Evolutionary conservation across 1,284 basidiomycete genomes (phyloP), one percentile per base, ranked within the genome.

Genomic region (Coriolopsis trogii): DNA sequence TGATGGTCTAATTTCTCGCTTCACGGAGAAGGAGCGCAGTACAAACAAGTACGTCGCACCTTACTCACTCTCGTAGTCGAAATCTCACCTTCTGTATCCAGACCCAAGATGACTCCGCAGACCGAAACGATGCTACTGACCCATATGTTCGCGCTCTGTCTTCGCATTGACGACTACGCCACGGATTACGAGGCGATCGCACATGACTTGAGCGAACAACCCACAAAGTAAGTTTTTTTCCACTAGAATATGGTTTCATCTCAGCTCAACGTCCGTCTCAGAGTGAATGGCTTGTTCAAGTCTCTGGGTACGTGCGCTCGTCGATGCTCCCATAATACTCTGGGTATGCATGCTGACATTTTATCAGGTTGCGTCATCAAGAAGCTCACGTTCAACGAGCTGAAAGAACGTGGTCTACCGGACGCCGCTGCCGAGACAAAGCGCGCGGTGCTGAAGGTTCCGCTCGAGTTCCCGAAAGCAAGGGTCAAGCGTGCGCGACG

Each of bases 101-200:
- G 87, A 53, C 73, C 80, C n/a, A 76, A 80, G 46, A 74, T 85
- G 28, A 96, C 94, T 1, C 77, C 85, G 4, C 78, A 82, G 49
- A 86, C 78, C 30, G 80, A 89, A 64, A 85, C 85, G 4, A 82
- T 81, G 61, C 74, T 96, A 1, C 70, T 93, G 40, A 82, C 89
- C 1, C 82, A 93, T 64, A 80, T 93, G 65, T 87, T 94, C 58
- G 85, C 89, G 0, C 73, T 95, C 0, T 91, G 87, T 64, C 79
- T 96, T 23, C 83, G 81, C 34, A 67, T 92, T 8, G 93, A 96
- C 59, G 80, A 84, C 51, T 95, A 82, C 63, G 82, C 82, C 0
- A 82, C 85, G 1, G 87, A 95, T 57, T 76, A 85, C 1, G 73
- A 77, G 2, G 65, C 79, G 34, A 72, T 95, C 31, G 88, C 92